A percentile compares a stretch with the other conserved stretches of the same genome.
Conservation (phyloP, 192 early-diverging fungal species). For the Coemansia umbellata region DNA sequence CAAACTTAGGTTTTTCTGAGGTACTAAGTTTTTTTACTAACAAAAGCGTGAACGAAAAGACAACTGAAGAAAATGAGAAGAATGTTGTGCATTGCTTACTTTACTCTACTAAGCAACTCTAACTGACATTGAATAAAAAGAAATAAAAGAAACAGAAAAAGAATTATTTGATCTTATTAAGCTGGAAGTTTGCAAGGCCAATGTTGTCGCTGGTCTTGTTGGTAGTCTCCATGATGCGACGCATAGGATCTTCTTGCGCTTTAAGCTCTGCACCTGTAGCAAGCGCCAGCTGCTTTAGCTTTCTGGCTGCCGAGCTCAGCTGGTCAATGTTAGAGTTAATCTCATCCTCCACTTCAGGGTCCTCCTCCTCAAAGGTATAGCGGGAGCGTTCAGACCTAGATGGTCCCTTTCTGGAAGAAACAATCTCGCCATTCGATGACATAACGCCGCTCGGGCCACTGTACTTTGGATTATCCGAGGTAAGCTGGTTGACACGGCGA, state of each 20-base stretch:
- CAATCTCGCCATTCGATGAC: conserved; percentile 50
- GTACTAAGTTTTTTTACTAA: no score
- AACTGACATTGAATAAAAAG: background rate
- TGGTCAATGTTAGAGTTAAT: conserved; percentile 65
- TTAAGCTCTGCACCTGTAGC: conserved; percentile 59
- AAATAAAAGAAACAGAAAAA: background rate
- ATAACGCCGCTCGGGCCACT: conserved; percentile 25
- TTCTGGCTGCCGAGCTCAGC: conserved; percentile 49
- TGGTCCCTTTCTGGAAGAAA: conserved; percentile 7
- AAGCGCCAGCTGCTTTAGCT: conserved; percentile 59
- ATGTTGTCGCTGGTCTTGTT: conserved; percentile 49
- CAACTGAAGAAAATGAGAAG: no score
- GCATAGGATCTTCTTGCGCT: conserved; percentile 58
- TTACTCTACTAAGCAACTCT: no score
- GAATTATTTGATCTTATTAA: conserved; percentile 33
- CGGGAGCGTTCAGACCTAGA: conserved; percentile 51
- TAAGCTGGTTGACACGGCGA: conserved; percentile 54
- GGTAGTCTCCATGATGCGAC: conserved; percentile 48
- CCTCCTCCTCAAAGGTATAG: conserved; percentile 70
- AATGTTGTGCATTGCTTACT: no score
- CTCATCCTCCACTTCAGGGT: conserved; percentile 62
- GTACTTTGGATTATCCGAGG: conserved; percentile 8
- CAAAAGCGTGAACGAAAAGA: no score
- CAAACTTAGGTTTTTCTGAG: no score
- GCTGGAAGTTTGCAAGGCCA: conserved; percentile 41